phyloP scores from a whole-genome alignment of 1,284 basidiomycete genomes.

The Trametes polyzona region DNA sequence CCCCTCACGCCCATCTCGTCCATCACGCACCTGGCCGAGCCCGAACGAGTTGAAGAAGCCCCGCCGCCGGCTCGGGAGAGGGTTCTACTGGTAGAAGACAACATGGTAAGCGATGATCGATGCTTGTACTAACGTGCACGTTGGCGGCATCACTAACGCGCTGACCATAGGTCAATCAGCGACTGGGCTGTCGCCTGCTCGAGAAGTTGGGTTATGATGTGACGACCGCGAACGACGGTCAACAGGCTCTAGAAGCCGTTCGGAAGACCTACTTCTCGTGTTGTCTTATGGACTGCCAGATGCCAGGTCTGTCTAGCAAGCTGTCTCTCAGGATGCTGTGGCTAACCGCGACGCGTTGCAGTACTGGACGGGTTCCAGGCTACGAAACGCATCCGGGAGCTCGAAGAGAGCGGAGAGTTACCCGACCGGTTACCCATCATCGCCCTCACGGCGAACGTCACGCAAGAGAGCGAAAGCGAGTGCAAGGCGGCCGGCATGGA shows the following conservation, averaged over 20 bases:
- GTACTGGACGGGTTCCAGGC: constrained; percentile 36
- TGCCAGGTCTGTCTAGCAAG: constrained; percentile 26
- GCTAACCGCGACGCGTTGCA: too few species aligned
- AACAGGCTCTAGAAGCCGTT: constrained; percentile 31
- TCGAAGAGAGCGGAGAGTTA: constrained; percentile 31
- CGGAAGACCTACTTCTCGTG: constrained; percentile 25
- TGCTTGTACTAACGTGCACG: background rate
- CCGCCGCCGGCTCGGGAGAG: constrained; percentile 3
- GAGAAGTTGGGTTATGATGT: constrained; percentile 37
- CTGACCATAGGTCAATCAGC: constrained; percentile 32
- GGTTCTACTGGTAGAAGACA: constrained; percentile 36
- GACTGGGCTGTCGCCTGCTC: constrained; percentile 32
- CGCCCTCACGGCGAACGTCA: constrained; percentile 38
- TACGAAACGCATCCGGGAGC: constrained; percentile 30
- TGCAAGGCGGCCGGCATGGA: constrained; percentile 38
- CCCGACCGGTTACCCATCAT: constrained; percentile 33
- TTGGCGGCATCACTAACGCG: background rate
- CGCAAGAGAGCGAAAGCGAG: constrained; percentile 32
- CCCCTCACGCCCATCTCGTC: background rate
- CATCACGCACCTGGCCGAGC: background rate
- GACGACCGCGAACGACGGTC: constrained; percentile 33
- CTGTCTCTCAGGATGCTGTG: too few species aligned
- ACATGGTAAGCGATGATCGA: constrained; percentile 23
- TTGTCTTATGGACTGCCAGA: constrained; percentile 38
- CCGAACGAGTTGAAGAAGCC: background rate